A percentile compares a stretch with the other conserved stretches of the same genome.
Evolutionary conservation across 306 rosid species (phyloP).

Genomic region (Quercus berberidifolia): DNA sequence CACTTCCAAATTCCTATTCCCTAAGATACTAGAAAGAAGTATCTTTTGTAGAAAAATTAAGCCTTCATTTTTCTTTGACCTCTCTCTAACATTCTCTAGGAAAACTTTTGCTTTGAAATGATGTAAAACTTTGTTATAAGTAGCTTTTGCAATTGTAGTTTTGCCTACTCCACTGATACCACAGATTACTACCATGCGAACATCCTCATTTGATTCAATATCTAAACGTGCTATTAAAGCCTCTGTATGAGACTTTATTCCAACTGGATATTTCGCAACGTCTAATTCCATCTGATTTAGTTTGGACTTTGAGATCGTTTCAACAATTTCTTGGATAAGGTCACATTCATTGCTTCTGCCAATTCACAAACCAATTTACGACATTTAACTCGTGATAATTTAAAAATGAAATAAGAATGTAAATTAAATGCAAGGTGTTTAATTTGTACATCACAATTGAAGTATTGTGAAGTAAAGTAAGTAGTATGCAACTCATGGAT

Average conservation of each 20-base stretch:
- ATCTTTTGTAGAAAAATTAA: neutral
- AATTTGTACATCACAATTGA: too few species aligned
- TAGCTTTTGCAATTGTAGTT: constrained; percentile 7
- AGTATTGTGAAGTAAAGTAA: too few species aligned
- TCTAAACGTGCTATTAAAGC: neutral
- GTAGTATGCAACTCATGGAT: too few species aligned
- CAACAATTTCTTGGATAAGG: neutral
- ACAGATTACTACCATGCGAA: neutral
- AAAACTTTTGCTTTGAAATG: neutral
- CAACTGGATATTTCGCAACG: neutral
- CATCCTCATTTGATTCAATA: neutral
- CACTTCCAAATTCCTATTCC: neutral
- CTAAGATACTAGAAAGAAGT: neutral
- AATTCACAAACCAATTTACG: neutral
- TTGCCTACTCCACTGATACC: neutral
- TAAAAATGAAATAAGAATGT: too few species aligned
- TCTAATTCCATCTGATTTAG: neutral
- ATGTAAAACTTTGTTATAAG: neutral
- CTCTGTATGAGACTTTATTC: neutral
- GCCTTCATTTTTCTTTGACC: neutral
- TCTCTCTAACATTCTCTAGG: neutral
- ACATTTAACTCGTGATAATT: too few species aligned
- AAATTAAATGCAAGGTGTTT: too few species aligned
- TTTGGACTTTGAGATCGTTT: neutral
- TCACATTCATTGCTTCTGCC: neutral